phyloP scores from a whole-genome alignment of 768 basidiomycete species.

The Hysterangium stoloniferum region DNA sequence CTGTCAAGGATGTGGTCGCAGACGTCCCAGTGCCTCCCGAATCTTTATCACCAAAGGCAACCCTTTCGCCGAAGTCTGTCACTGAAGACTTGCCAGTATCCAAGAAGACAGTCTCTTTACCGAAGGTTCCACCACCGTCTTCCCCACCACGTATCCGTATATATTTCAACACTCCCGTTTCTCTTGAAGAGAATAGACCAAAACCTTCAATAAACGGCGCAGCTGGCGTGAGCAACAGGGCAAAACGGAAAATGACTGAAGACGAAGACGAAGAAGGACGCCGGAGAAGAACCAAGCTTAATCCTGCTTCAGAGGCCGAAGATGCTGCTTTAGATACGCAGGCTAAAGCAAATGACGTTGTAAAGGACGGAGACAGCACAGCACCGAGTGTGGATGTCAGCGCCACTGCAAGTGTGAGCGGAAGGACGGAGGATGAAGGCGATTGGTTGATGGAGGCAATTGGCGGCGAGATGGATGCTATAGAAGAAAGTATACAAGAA shows the following conservation, averaged over 20 bases:
- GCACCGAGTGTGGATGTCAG: slow-evolving; percentile 49
- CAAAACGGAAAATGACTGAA: slow-evolving; percentile 80
- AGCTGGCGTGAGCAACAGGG: slow-evolving; percentile 55
- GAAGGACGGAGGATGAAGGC: slow-evolving; percentile 50
- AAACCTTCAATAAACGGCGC: slow-evolving; percentile 41
- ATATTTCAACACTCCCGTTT: slow-evolving; percentile 87
- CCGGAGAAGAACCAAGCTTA: slow-evolving; percentile 28
- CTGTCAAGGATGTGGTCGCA: slow-evolving; percentile 14
- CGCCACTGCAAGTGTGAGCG: slow-evolving; percentile 7
- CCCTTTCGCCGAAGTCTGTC: not conserved
- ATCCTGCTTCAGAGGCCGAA: slow-evolving; percentile 35
- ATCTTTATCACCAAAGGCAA: not conserved
- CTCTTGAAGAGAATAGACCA: slow-evolving; percentile 71
- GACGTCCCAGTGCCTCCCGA: not conserved
- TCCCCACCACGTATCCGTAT: slow-evolving; percentile 67
- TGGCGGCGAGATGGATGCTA: slow-evolving; percentile 59
- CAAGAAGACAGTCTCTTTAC: slow-evolving; percentile 14
- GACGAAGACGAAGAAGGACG: slow-evolving; percentile 74
- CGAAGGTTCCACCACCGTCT: slow-evolving; percentile 40
- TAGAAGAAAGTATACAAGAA: slow-evolving; percentile 29
- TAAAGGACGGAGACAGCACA: slow-evolving; percentile 49
- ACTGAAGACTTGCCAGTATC: slow-evolving; percentile 8
- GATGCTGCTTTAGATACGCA: slow-evolving; percentile 52
- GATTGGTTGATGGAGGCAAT: slow-evolving; percentile 91
- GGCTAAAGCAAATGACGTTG: slow-evolving; percentile 29